Evolutionary conservation across 2,329 filamentous ascomycete species (phyloP).

Genomic region (Albifimbria verrucaria): DNA sequence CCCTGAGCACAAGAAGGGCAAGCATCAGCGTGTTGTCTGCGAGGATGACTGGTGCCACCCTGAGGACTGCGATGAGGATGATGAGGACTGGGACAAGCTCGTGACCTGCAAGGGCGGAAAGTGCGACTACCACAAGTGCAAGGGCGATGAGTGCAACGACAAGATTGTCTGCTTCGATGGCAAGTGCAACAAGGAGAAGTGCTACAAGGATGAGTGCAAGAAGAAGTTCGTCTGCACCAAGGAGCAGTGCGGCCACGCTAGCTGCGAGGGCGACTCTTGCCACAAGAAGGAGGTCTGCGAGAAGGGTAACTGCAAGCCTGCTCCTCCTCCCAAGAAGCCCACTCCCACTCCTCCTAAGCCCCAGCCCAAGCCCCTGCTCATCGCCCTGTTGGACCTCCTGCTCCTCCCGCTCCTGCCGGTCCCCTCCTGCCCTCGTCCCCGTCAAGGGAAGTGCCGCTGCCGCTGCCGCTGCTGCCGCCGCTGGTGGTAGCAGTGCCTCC

Average conservation of each 20-base stretch:
- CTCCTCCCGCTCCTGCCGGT: neutral
- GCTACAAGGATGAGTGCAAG: conserved; percentile 24
- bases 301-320: conserved; percentile 19
- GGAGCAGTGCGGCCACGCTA: conserved; percentile 25
- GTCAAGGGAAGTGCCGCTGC: neutral
- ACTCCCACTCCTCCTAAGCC: too few relatives aligned
- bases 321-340: conserved; percentile 6
- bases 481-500: neutral
- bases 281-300: conserved; percentile 23
- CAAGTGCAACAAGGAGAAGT: conserved; percentile 25
- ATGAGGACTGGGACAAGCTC: conserved; percentile 24
- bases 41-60: conserved; percentile 20
- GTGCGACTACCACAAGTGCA: conserved; percentile 23
- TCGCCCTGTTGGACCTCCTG: neutral
- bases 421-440: neutral
- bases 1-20: conserved; percentile 21
- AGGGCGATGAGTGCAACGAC: conserved; percentile 19
- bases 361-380: too few relatives aligned
- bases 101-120: conserved; percentile 23
- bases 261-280: conserved; percentile 27
- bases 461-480: neutral
- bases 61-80: conserved; percentile 18
- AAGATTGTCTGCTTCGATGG: conserved; percentile 31
- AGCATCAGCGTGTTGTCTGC: conserved; percentile 30
- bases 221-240: conserved; percentile 31